These are phyloP conservation scores for Tylopilus sp. DNA, from an alignment of 768 basidiomycete species.

Conservation along the genomic window DNA sequence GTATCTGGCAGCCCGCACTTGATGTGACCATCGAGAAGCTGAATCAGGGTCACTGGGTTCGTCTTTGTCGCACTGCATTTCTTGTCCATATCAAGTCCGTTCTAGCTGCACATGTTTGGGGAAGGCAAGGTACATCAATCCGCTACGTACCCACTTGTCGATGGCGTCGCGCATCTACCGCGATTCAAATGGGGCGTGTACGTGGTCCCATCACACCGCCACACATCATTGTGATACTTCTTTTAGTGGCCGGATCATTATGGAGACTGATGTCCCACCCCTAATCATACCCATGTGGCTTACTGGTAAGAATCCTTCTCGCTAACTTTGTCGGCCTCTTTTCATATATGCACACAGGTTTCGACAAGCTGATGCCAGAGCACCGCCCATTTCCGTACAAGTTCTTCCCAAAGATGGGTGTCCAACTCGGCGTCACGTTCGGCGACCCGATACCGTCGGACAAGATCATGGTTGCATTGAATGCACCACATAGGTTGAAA, in stretches of 20 bases:
- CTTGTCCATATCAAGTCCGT: conserved; percentile 1
- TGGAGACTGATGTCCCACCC: conserved; percentile 62
- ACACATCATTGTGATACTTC: neutral
- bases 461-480: conserved; percentile 30
- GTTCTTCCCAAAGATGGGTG: conserved; percentile 59
- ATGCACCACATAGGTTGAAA: neutral
- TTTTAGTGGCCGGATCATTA: conserved; percentile 76
- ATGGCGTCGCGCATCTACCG: conserved; percentile 50
- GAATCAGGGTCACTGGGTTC: conserved; percentile 82
- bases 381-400: conserved; percentile 73
- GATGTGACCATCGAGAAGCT: conserved; percentile 80
- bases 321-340: neutral
- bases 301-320: conserved; percentile 46
- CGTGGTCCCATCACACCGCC: conserved; percentile 33
- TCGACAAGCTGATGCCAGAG: conserved; percentile 90
- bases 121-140: conserved; percentile 89
- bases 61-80: conserved; percentile 22
- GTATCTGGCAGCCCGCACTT: conserved; percentile 84
- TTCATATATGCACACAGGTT: conserved; percentile 42
- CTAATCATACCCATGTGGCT: conserved; percentile 92
- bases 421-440: conserved; percentile 70
- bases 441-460: conserved; percentile 64
- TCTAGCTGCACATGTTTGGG: conserved; percentile 83
- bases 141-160: conserved; percentile 39
- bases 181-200: conserved; percentile 97